Base-by-base conservation (phyloP, 495 filamentous ascomycete species). In the Collariella sp. region DNA sequence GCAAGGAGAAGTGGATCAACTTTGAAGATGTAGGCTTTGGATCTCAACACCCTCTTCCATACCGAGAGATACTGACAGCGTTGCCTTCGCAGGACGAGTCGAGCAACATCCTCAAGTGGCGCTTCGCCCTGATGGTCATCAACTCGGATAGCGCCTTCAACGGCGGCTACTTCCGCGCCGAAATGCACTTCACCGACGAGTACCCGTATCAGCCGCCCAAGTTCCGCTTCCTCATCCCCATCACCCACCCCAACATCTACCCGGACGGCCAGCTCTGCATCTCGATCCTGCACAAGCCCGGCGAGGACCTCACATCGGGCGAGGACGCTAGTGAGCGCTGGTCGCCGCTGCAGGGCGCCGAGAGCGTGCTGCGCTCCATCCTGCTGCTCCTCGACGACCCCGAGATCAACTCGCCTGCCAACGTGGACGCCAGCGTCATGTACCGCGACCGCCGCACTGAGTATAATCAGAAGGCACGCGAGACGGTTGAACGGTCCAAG, bases 231-330 rank as follows among this genome's bases (percentile, higher is more conserved):
- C 64, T 80, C 15, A 78, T 83, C 9, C 87, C 90, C 42, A 73
- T 78, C 56, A 89, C 84, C 69, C 93, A 98, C 70, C 93, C 93
- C 6, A 98, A 98, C 66, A 83, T 98, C 67, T 96, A 96, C 70
- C 68, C 78, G 7, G 87, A 95, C 68, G 93, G 93, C 60, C 84
- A 83, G 50, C 79, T 97, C 16, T 97, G 93, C 75, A 96, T 98
- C 67, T 96, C 91, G 38, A 98, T 98, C 62, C 81, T 98, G 5
- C 91, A 98, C 70, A 76, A 83, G 10, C 89, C 93, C 1, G 93
- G 91, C 54, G 88, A 95, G 47, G 91, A 96, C 64, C 80, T 85
- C 57, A 89, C 88, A 75, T 95, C 90, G 23, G 93, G 93, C 46
- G 93, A 96, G 70, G 70, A 80, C 16, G 91, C 93, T 19, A 72